These are phyloP conservation scores for Rhypophila decipiens DNA, from an alignment of 495 filamentous ascomycete genomes.

Conservation along the genomic window DNA sequence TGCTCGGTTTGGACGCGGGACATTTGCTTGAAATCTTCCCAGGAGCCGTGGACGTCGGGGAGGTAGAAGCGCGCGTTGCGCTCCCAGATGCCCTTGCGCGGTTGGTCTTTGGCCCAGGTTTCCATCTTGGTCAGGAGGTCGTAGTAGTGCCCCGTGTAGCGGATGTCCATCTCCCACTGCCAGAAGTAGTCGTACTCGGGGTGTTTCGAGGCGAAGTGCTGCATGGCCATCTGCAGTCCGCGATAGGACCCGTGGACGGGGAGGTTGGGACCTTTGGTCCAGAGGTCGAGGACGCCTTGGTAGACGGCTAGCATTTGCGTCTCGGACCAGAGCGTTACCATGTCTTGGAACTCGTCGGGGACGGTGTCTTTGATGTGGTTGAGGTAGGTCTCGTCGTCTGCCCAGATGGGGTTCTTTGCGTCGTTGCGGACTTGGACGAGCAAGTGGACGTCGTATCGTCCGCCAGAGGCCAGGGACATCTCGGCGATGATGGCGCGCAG, in stretches of 20 bases:
- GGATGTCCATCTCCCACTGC: slow-evolving; percentile 98
- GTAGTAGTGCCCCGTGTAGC: slow-evolving; percentile 95
- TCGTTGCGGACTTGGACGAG: slow-evolving; percentile 72
- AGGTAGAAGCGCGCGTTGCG: slow-evolving; percentile 88
- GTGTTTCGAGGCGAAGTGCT: slow-evolving; percentile 83
- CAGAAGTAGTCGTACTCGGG: slow-evolving; percentile 94
- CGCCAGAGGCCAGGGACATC: slow-evolving; percentile 66
- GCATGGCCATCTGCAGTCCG: slow-evolving; percentile 86
- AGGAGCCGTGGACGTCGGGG: slow-evolving; percentile 77
- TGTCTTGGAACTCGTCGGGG: slow-evolving; percentile 79
- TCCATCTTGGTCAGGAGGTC: slow-evolving; percentile 72
- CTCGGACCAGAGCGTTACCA: slow-evolving; percentile 88
- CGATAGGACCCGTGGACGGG: slow-evolving; percentile 89
- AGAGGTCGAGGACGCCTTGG: slow-evolving; percentile 69
- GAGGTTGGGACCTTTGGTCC: slow-evolving; percentile 54
- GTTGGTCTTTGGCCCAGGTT: slow-evolving; percentile 73
- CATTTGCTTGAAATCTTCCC: slow-evolving; percentile 91
- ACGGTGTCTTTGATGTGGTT: slow-evolving; percentile 58
- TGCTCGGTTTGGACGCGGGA: slow-evolving; percentile 84
- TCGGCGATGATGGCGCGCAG: slow-evolving; percentile 72
- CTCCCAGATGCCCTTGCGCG: slow-evolving; percentile 90
- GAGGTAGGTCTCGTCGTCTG: slow-evolving; percentile 52
- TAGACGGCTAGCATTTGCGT: slow-evolving; percentile 86
- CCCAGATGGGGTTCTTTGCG: slow-evolving; percentile 55
- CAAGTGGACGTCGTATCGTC: slow-evolving; percentile 74